Evolutionary conservation across 2,329 filamentous ascomycete genomes (phyloP).

Genomic region (Coniochaeta prunicola): DNA sequence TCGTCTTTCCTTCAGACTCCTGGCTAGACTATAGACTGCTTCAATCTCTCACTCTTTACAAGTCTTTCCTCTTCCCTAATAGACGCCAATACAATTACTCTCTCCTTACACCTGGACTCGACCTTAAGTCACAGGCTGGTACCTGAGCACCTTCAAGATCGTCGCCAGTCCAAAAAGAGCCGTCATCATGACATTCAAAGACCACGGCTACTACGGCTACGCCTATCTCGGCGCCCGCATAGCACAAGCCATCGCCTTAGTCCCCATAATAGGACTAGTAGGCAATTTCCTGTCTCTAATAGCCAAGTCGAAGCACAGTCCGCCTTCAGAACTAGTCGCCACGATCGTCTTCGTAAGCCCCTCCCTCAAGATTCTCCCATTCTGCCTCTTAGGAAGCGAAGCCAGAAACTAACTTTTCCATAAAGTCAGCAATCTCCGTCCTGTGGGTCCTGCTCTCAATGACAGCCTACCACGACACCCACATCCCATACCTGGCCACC

Average conservation of each 20-base stretch:
- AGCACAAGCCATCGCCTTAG: conserved; percentile 63
- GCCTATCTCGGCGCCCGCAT: conserved; percentile 69
- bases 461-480: conserved; percentile 37
- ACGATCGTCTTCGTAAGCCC: conserved; percentile 59
- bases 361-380: too few species aligned
- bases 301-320: conserved; percentile 54
- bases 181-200: conserved; percentile 14
- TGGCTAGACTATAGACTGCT: background rate
- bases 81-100: background rate
- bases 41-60: background rate
- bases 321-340: conserved; percentile 67
- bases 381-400: too few species aligned
- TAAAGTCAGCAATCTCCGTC: conserved; percentile 66
- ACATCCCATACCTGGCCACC: conserved; percentile 72
- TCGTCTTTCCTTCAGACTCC: background rate
- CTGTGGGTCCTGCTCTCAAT: conserved; percentile 66
- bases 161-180: background rate
- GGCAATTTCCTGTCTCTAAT: conserved; percentile 78
- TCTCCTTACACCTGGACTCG: background rate
- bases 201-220: conserved; percentile 43
- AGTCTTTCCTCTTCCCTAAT: background rate
- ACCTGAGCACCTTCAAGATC: background rate
- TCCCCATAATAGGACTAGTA: conserved; percentile 72
- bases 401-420: conserved; percentile 15
- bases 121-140: background rate